Percentiles rank a stretch among this genome's conserved stretches.
These are phyloP conservation scores for Colletotrichum sansevieriae DNA, from an alignment of 2,329 filamentous ascomycete genomes.

Conservation along the genomic window DNA sequence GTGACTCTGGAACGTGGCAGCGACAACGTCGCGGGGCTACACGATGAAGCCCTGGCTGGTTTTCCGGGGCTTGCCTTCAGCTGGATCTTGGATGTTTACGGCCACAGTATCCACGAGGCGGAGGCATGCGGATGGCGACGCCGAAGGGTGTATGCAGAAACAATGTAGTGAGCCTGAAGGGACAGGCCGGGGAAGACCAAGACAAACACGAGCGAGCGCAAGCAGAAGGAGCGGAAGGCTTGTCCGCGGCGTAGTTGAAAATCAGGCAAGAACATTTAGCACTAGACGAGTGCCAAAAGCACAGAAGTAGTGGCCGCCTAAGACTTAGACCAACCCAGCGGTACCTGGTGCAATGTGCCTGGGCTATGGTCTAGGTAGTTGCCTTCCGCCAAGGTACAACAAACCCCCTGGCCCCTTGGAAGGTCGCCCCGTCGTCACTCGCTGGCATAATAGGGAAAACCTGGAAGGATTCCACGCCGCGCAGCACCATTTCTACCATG, in stretches of 20 bases:
- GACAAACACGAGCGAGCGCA: constrained; percentile 19
- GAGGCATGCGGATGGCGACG: constrained; percentile 34
- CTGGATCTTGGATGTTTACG: constrained; percentile 27
- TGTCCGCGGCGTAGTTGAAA: constrained; percentile 18
- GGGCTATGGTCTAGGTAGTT: too few relatives aligned
- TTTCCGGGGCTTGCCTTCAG: constrained; percentile 36
- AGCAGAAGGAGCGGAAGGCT: background rate
- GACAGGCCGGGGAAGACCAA: constrained; percentile 8
- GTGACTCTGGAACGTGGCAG: constrained; percentile 14
- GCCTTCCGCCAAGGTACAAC: too few relatives aligned
- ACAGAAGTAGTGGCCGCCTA: constrained; percentile 11
- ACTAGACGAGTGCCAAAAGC: background rate
- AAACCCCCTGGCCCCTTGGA: too few relatives aligned
- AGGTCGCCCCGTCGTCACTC: background rate
- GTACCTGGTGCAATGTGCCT: background rate
- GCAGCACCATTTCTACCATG: constrained; percentile 28
- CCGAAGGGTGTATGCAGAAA: constrained; percentile 26
- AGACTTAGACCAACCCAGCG: constrained; percentile 23
- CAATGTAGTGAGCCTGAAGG: constrained; percentile 7
- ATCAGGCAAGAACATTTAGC: too few relatives aligned
- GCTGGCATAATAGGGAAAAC: constrained; percentile 1
- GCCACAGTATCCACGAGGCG: constrained; percentile 21
- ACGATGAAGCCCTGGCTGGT: constrained; percentile 25
- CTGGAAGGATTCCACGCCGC: constrained; percentile 30
- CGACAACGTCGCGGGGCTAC: constrained; percentile 15